Evolutionary conservation across 1,284 basidiomycete species (phyloP).

Genomic region (Trametes sp.): DNA sequence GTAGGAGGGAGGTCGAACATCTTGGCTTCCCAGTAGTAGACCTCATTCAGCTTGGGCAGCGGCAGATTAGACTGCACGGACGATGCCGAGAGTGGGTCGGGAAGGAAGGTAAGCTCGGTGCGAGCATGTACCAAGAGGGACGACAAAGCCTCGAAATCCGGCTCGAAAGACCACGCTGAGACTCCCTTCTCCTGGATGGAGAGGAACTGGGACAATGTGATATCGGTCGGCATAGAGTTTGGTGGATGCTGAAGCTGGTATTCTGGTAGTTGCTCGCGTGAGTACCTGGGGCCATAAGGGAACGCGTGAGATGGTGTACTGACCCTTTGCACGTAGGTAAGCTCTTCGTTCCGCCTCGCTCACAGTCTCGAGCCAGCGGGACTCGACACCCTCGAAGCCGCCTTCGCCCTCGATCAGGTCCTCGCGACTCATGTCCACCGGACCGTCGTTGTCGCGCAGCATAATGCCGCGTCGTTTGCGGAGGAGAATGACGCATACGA

Average conservation of each 20-base stretch:
- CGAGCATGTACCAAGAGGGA: constrained; percentile 91
- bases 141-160: constrained; percentile 93
- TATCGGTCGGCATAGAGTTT: constrained; percentile 93
- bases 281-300: constrained; percentile 12
- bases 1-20: constrained; percentile 92
- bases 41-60: constrained; percentile 94
- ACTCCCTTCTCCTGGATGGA: constrained; percentile 98
- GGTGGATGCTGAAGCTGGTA: constrained; percentile 92
- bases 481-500: constrained; percentile 86
- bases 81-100: constrained; percentile 92
- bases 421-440: constrained; percentile 91
- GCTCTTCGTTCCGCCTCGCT: constrained; percentile 72
- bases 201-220: constrained; percentile 95
- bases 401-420: constrained; percentile 91
- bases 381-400: constrained; percentile 90
- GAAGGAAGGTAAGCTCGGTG: constrained; percentile 95
- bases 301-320: constrained; percentile 36
- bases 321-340: constrained; percentile 91
- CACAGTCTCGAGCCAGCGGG: constrained; percentile 91
- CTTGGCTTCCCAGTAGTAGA: constrained; percentile 98
- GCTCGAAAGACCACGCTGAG: constrained; percentile 97
- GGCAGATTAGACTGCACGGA: constrained; percentile 95
- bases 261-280: constrained; percentile 56
- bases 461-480: constrained; percentile 83
- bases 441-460: constrained; percentile 89